phyloP scores from a whole-genome alignment of 257 asterid species.

The Solanum appendiculatum region DNA sequence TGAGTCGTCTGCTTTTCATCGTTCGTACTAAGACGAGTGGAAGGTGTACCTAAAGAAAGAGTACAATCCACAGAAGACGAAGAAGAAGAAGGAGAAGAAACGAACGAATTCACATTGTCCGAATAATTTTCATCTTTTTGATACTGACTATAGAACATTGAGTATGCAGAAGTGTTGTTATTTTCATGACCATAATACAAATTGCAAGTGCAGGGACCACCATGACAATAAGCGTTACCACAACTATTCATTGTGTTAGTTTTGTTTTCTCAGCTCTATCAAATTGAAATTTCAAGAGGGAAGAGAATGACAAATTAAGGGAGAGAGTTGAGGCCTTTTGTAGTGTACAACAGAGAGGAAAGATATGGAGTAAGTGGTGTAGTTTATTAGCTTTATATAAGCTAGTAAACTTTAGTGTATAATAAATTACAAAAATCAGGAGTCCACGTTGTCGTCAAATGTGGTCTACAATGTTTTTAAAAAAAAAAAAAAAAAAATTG shows the following conservation, averaged over 20 bases:
- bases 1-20: neutral
- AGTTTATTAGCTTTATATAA: constrained; percentile 28
- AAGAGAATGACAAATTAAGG: neutral
- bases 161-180: constrained; percentile 37
- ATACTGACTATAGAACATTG: constrained; percentile 33
- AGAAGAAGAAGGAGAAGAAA: constrained; percentile 14
- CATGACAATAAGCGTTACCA: constrained; percentile 9
- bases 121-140: constrained; percentile 24
- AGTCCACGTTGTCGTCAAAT: constrained; percentile 42
- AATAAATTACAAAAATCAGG: constrained; percentile 24
- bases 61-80: constrained; percentile 70
- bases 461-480: neutral
- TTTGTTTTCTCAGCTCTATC: neutral
- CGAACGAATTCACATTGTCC: constrained; percentile 4
- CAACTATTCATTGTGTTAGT: constrained; percentile 37
- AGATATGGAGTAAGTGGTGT: neutral
- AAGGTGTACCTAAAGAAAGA: constrained; percentile 78
- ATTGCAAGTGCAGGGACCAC: constrained; percentile 25
- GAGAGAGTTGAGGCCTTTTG: neutral
- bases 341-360: constrained; percentile 6
- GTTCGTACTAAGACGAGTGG: constrained; percentile 46
- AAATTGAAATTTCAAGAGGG: constrained; percentile 18
- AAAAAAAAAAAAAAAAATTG: too few species aligned
- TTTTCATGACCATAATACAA: constrained; percentile 24
- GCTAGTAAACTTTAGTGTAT: neutral